phyloP scores from a whole-genome alignment of 352 stramenopile species.

The Phytophthora megakarya region DNA sequence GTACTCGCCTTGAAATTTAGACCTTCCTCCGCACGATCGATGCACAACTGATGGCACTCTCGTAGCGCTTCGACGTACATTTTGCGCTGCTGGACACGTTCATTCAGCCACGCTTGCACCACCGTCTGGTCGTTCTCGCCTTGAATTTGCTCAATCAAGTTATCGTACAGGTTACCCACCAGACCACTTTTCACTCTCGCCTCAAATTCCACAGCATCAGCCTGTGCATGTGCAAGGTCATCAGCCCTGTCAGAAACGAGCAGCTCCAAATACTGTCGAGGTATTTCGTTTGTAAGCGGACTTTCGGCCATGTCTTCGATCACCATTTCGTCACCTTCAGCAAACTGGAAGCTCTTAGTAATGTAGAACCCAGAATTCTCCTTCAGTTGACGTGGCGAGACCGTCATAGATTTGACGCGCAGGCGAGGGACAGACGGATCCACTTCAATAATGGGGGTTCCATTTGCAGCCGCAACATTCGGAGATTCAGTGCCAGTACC shows the following conservation, averaged over 20 bases:
- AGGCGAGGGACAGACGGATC: conserved; percentile 48
- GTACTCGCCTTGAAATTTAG: conserved; percentile 85
- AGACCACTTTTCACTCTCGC: conserved; percentile 70
- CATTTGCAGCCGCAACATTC: conserved; percentile 18
- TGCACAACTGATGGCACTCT: conserved; percentile 73
- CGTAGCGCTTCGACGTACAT: conserved; percentile 72
- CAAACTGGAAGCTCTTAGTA: conserved; percentile 84
- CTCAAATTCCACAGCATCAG: conserved; percentile 61
- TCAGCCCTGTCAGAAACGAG: conserved; percentile 56
- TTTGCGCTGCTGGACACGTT: conserved; percentile 66
- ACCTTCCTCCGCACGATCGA: conserved; percentile 67
- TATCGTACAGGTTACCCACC: conserved; percentile 71
- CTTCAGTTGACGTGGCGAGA: conserved; percentile 72
- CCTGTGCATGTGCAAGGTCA: conserved; percentile 57
- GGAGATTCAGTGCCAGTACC: conserved; percentile 36
- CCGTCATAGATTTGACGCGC: conserved; percentile 74
- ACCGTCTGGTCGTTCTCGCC: conserved; percentile 77
- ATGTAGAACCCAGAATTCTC: conserved; percentile 80
- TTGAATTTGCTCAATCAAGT: conserved; percentile 87
- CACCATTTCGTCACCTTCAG: conserved; percentile 71
- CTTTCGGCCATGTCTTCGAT: conserved; percentile 85
- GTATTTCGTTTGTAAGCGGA: conserved; percentile 80
- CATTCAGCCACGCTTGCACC: conserved; percentile 74
- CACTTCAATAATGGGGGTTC: conserved; percentile 19
- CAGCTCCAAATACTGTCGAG: conserved; percentile 77